Percentiles rank a stretch among this genome's conserved stretches.
Evolutionary conservation across 495 filamentous ascomycete species (phyloP).

Genomic region (Jackrogersella minutella): DNA sequence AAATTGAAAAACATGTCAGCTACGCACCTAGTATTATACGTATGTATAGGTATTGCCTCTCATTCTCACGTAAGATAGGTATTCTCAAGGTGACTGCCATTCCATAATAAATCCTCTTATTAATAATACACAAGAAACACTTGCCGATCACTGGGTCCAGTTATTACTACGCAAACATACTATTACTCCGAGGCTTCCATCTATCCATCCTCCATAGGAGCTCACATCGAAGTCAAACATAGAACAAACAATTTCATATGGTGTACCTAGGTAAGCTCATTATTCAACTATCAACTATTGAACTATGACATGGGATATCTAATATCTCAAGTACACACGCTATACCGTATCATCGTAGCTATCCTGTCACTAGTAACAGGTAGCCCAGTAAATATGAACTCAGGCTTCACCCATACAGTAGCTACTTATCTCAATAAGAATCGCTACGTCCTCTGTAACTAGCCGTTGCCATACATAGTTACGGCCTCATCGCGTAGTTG

Average conservation of each 20-base stretch:
- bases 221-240: background rate
- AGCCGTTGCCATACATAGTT: background rate
- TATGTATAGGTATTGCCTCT: too few relatives aligned
- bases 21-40: background rate
- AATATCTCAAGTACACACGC: background rate
- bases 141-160: background rate
- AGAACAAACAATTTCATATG: background rate
- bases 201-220: too few relatives aligned
- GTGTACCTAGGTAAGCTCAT: background rate
- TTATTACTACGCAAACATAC: slow-evolving; percentile 2
- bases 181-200: too few relatives aligned
- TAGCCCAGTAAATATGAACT: background rate
- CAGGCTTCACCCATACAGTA: background rate
- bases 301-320: background rate
- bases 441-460: background rate
- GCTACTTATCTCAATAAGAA: background rate
- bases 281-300: background rate
- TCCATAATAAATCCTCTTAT: background rate
- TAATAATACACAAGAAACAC: background rate
- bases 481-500: background rate
- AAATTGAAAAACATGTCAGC: background rate
- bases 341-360: background rate
- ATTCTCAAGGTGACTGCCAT: background rate
- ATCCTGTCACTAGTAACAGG: background rate
- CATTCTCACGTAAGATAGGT: background rate